phyloP scores from a whole-genome alignment of 768 basidiomycete genomes.

The Trichaptum fuscoviolaceum region DNA sequence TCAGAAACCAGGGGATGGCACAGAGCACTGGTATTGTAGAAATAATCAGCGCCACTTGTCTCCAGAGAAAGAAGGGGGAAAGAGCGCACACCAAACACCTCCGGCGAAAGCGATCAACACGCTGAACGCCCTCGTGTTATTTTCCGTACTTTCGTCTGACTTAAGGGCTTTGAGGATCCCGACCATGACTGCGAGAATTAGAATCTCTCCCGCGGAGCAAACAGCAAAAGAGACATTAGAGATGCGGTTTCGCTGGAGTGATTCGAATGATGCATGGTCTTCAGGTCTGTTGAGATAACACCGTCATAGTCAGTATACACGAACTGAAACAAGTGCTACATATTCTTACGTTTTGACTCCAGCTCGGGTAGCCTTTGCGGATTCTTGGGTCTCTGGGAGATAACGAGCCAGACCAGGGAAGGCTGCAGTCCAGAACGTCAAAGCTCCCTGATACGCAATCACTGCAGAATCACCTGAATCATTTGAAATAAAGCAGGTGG shows the following conservation, averaged over 20 bases:
- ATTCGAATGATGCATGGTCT: constrained; percentile 53
- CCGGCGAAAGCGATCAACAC: constrained; percentile 76
- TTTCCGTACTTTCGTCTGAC: constrained; percentile 54
- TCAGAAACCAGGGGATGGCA: constrained; percentile 68
- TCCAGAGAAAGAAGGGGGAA: neutral
- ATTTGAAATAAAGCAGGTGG: neutral
- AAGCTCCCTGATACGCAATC: constrained; percentile 67
- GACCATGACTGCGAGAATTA: constrained; percentile 68
- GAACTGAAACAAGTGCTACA: neutral
- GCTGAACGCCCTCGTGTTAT: constrained; percentile 73
- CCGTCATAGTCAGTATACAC: neutral
- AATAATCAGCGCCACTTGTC: neutral
- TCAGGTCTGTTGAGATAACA: constrained; percentile 26
- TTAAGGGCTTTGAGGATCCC: constrained; percentile 67
- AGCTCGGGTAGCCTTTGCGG: constrained; percentile 31
- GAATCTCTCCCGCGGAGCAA: constrained; percentile 62
- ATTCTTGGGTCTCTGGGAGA: constrained; percentile 61
- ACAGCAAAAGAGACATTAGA: constrained; percentile 73
- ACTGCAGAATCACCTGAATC: constrained; percentile 31
- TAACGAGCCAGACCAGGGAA: constrained; percentile 72
- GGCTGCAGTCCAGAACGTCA: constrained; percentile 83
- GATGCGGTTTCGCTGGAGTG: constrained; percentile 63
- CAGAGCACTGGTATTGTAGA: constrained; percentile 42
- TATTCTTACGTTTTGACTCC: constrained; percentile 43
- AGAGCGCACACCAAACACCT: constrained; percentile 65